Base-by-base conservation (phyloP, 306 rosid species). In the Benincasa hispida region DNA sequence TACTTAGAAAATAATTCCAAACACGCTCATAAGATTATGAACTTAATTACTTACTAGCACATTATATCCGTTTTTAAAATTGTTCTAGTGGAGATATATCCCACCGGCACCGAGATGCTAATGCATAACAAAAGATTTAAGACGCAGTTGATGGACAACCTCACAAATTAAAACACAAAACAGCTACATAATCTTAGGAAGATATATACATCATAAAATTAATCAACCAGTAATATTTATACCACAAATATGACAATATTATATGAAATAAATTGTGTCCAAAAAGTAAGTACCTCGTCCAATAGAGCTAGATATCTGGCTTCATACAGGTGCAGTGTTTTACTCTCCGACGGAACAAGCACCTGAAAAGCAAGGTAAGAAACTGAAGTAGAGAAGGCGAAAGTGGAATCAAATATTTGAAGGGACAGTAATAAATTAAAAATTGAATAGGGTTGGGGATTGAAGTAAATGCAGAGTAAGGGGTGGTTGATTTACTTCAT, bases 241-340 rank as follows among this genome's bases (percentile, higher is more conserved):
- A 3, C 25, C 50, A 66, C 51, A 66, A 19, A 37, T 37, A 4
- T 35, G 73, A 66, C 73, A n/a, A n/a, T n/a, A 32, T 34, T 37
- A 60, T 39, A 57, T 45, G 10, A 61, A 25, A 22, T 10, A 59
- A 22, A 11, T 1, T 10, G 55, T 50, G 19, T 10, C 24, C 2
- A 62, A 14, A 27, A 45, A 37, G 51, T 21, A 11, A 53, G 35
- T 81, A 86, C 89, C 87, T 86, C 85, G 35, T 81, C 85, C 27
- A 86, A 77, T 47, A 86, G 77, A 74, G 85, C 77, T 21, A 86
- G 76, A 74, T 83, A 86, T 61, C 89, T 83, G 50, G 89, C 89
- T 83, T 83, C 89, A 61, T 79, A 86, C 5, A 86, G 74, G 76
- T 83, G 89, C 57, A 83, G 50, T 8, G 87, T 79, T 59, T 83